Evolutionary conservation across 495 filamentous ascomycete species (phyloP), one percentile per base, ranked within the genome.

Genomic region (Aspergillus asperescens): DNA sequence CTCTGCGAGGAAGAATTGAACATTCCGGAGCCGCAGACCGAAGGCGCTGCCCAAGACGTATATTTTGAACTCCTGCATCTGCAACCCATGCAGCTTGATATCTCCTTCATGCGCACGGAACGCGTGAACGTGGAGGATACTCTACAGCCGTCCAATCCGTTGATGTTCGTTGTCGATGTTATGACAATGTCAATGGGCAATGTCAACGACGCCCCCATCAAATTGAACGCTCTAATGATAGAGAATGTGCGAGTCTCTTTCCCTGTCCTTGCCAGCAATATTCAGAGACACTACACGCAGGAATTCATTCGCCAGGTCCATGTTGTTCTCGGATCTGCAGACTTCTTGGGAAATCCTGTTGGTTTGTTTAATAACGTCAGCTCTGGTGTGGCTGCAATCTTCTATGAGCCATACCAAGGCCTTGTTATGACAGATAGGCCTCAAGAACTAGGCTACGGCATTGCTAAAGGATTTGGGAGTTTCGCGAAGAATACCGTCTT

Each of bases 181-280:
- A 83, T 98, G 77, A 96, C 93, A 16, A 98, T 98, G 93, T 95
- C 93, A 9, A 89, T 98, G 60, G 93, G 93, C 46, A 98, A 98
- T 62, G 85, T 98, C 75, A 98, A 97, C 61, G 93, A 98, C 67
- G 93, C 93, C 13, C 93, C 93, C 0, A 80, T 98, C 22, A 82
- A 90, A 37, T 80, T 97, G 53, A 97, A 96, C 57, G 88, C 93
- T 10, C 72, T 98, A 27, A 88, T 98, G 79, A 73, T 98, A 9
- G 93, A 97, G 66, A 98, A 98, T 61, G 90, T 90, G 22, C 87
- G 93, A 25, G 87, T 96, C 28, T 95, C 94, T 1, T 79, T 90
- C 12, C 84, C 86, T 6, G 80, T 93, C 12, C 77, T 98, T 23
- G 80, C 88, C 20, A 83, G 83, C 62, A 94, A 91, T 62, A 80